Percentiles rank a stretch among this genome's conserved stretches.
These are phyloP conservation scores for Nevesoporus exiguus DNA, from an alignment of 768 basidiomycete genomes.

Conservation along the genomic window DNA sequence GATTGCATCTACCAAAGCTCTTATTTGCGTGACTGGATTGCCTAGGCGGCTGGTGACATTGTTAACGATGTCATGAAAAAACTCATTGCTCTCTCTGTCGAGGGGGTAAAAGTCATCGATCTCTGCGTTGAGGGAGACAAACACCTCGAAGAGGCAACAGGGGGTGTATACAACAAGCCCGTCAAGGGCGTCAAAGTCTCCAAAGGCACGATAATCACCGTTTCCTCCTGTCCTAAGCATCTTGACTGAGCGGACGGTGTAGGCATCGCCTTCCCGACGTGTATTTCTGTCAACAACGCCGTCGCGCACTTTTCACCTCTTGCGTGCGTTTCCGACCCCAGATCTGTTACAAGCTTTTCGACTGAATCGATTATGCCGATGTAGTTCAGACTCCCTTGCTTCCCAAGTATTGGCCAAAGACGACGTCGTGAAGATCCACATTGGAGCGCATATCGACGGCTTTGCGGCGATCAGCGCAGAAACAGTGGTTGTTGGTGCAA, in stretches of 20 bases:
- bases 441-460: constrained; percentile 98
- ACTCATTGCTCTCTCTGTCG: constrained; percentile 69
- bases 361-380: constrained; percentile 28
- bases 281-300: constrained; percentile 90
- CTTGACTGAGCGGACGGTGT: constrained; percentile 6
- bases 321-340: constrained; percentile 51
- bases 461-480: constrained; percentile 93
- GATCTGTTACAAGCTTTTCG: not conserved
- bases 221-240: not conserved
- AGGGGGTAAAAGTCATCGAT: constrained; percentile 86
- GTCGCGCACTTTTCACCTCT: constrained; percentile 98
- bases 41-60: constrained; percentile 87
- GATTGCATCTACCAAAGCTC: constrained; percentile 13
- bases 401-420: constrained; percentile 68
- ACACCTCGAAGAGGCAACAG: constrained; percentile 83
- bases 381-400: constrained; percentile 72
- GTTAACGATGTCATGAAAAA: constrained; percentile 81
- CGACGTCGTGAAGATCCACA: constrained; percentile 93
- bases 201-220: constrained; percentile 62
- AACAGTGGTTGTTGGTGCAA: constrained; percentile 86
- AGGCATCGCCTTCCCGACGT: constrained; percentile 96
- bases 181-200: constrained; percentile 83
- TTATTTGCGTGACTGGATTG: constrained; percentile 8
- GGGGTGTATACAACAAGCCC: constrained; percentile 83
- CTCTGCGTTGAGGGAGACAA: constrained; percentile 93